Evolutionary conservation across 306 rosid species (phyloP).

Genomic region (Cucurbita argyrosperma): DNA sequence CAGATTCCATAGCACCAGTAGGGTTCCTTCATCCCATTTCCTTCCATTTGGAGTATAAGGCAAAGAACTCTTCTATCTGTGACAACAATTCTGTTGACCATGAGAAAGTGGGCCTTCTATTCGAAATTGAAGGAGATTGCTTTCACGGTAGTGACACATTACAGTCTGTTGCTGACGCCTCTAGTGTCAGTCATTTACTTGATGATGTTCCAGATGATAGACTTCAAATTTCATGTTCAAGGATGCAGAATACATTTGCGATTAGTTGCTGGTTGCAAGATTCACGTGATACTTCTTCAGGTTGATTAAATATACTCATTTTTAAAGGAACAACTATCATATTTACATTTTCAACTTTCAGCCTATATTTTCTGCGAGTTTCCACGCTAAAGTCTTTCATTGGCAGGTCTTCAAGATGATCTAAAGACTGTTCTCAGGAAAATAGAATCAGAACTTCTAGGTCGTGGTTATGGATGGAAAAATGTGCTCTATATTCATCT

Average conservation of each 20-base stretch:
- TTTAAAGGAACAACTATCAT: conserved; percentile 2
- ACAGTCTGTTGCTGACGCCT: conserved; percentile 28
- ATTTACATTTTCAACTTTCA: not conserved
- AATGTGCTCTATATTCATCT: conserved; percentile 78
- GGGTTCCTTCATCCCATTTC: conserved; percentile 77
- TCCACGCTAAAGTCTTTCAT: conserved; percentile 9
- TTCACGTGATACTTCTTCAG: conserved; percentile 29
- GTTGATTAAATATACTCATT: conserved; percentile 11
- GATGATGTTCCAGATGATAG: conserved; percentile 26
- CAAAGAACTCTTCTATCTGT: conserved; percentile 13
- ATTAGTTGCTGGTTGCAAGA: conserved; percentile 74
- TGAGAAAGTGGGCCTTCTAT: conserved; percentile 34
- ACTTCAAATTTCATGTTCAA: conserved; percentile 54
- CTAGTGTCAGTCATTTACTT: conserved; percentile 18
- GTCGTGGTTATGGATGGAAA: conserved; percentile 64
- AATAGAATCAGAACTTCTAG: conserved; percentile 46
- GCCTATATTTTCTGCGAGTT: not conserved
- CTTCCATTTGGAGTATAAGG: conserved; percentile 80
- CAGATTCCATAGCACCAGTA: conserved; percentile 83
- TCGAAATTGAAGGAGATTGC: conserved; percentile 51
- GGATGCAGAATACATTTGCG: conserved; percentile 43
- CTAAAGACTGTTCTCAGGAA: conserved; percentile 43
- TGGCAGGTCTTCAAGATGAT: conserved; percentile 64
- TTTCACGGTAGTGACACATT: conserved; percentile 20
- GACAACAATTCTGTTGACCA: conserved; percentile 18